A percentile compares a stretch with the other conserved stretches of the same genome.
phyloP scores from a whole-genome alignment of 495 filamentous ascomycete species.

The Sphaerosporella brunnea region DNA sequence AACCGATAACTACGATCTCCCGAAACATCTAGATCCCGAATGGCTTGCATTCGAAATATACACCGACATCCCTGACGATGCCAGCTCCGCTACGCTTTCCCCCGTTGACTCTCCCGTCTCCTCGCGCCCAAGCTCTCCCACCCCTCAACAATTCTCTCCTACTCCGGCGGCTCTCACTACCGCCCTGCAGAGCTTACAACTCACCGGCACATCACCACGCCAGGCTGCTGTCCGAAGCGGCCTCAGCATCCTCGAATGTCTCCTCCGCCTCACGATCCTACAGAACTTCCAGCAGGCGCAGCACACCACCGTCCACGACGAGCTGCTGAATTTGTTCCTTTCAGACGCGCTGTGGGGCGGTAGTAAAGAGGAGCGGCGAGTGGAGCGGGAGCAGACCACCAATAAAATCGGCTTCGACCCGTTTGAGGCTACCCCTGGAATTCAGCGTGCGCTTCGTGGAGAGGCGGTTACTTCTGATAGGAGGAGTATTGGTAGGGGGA shows the following conservation, averaged over 20 bases:
- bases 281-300: conserved; percentile 93
- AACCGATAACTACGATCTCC: conserved; percentile 31
- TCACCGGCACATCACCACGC: neutral
- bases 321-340: conserved; percentile 86
- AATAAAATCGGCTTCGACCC: conserved; percentile 79
- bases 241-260: conserved; percentile 82
- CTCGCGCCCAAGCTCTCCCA: conserved; percentile 7
- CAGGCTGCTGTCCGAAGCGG: conserved; percentile 48
- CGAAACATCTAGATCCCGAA: conserved; percentile 69
- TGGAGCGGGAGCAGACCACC: conserved; percentile 52
- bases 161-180: conserved; percentile 12
- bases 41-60: conserved; percentile 93
- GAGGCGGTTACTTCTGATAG: neutral
- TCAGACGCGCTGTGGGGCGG: conserved; percentile 55
- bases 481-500: neutral
- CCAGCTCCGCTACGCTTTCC: conserved; percentile 15
- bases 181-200: conserved; percentile 10
- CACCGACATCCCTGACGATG: conserved; percentile 40
- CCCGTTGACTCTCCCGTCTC: conserved; percentile 10
- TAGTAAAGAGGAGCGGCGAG: conserved; percentile 50
- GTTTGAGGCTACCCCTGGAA: conserved; percentile 24
- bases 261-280: conserved; percentile 79
- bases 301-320: conserved; percentile 85
- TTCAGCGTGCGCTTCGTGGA: neutral
- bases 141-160: conserved; percentile 8